Conservation (phyloP, 805 yeast species). For the Candida insectorum region DNA sequence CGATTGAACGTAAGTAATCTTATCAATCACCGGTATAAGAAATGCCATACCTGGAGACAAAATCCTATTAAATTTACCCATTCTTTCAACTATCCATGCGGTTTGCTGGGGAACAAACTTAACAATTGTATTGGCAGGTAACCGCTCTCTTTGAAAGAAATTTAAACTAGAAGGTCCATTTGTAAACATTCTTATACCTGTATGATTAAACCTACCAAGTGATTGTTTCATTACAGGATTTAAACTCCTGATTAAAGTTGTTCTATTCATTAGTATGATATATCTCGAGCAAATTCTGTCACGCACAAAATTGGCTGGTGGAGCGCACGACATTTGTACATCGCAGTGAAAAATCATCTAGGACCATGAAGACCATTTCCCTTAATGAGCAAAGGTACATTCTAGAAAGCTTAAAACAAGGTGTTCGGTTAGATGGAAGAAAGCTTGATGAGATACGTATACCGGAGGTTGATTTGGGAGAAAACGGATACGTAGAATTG, state of each 20-base stretch:
- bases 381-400: conserved; percentile 49
- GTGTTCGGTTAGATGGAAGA: conserved; percentile 69
- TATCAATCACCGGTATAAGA: conserved; percentile 68
- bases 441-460: conserved; percentile 59
- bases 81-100: conserved; percentile 87
- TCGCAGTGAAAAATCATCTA: no score
- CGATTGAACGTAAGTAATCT: conserved; percentile 76
- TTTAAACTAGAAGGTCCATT: conserved; percentile 32
- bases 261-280: no score
- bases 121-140: conserved; percentile 73
- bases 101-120: conserved; percentile 87
- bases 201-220: no score
- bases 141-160: conserved; percentile 57
- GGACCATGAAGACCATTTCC: conserved; percentile 8
- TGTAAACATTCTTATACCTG: no score
- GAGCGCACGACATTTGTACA: no score
- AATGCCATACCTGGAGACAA: conserved; percentile 77
- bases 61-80: conserved; percentile 73
- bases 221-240: no score
- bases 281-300: no score
- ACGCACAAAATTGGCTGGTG: no score
- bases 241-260: no score
- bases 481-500: conserved; percentile 77
- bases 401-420: conserved; percentile 57
- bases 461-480: conserved; percentile 39